These are phyloP conservation scores for Trichoderma atrobrunneum DNA, from an alignment of 2,329 filamentous ascomycete species.

Conservation along the genomic window DNA sequence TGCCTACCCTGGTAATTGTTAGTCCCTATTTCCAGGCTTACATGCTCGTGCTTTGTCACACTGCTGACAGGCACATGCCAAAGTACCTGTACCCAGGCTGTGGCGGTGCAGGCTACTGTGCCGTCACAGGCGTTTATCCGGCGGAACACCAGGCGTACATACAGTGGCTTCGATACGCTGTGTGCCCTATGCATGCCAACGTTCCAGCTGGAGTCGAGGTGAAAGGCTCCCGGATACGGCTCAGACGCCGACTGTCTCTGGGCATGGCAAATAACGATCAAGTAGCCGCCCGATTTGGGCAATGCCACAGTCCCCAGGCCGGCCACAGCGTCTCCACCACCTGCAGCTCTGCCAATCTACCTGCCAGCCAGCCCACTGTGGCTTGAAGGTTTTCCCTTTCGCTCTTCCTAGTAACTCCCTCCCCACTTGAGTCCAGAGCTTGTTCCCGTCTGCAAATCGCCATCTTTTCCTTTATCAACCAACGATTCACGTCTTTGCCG, in stretches of 20 bases:
- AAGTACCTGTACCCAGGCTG: background rate
- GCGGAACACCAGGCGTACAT: background rate
- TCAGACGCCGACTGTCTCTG: background rate
- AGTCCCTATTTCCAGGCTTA: background rate
- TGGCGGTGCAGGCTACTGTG: background rate
- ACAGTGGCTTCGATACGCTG: background rate
- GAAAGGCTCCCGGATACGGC: background rate
- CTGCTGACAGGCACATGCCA: background rate
- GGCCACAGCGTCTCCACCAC: background rate
- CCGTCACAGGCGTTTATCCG: background rate
- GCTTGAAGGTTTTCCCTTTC: constrained; percentile 8
- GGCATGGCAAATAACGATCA: constrained; percentile 8
- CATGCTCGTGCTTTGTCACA: background rate
- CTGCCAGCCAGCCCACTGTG: constrained; percentile 7
- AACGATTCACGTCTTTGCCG: background rate
- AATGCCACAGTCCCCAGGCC: background rate
- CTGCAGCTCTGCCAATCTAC: background rate
- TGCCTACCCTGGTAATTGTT: constrained; percentile 1
- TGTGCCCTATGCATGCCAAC: background rate
- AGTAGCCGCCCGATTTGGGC: constrained; percentile 2
- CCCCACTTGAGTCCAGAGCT: constrained; percentile 12
- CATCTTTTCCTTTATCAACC: constrained; percentile 3
- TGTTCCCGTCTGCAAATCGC: constrained; percentile 8
- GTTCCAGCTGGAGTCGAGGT: background rate
- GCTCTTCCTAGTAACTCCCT: background rate